Percentiles rank a stretch among this genome's conserved stretches.
Evolutionary conservation across 805 yeast genomes (phyloP).

Genomic region (Starmerella ratchasimensis): DNA sequence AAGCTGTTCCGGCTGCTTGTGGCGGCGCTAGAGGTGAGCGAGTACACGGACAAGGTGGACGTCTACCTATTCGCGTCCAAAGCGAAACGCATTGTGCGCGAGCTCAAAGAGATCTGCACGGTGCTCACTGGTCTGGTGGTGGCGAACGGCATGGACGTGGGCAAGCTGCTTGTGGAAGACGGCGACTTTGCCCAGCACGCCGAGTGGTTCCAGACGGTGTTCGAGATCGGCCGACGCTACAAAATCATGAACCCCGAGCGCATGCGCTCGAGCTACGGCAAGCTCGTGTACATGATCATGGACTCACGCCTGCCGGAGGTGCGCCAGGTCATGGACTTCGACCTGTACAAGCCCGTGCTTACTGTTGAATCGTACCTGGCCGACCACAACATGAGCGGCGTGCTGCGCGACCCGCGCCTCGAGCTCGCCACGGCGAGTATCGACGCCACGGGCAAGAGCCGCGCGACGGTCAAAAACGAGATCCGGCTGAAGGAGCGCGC

Average conservation of each 20-base stretch:
- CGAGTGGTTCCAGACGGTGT: slow-evolving; percentile 55
- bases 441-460: slow-evolving; percentile 41
- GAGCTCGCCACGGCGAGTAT: slow-evolving; percentile 57
- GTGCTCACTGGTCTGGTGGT: slow-evolving; percentile 66
- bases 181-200: slow-evolving; percentile 58
- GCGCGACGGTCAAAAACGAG: slow-evolving; percentile 41
- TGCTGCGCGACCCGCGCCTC: slow-evolving; percentile 47
- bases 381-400: slow-evolving; percentile 27
- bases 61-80: slow-evolving; percentile 53
- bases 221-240: slow-evolving; percentile 69
- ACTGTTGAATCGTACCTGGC: slow-evolving; percentile 42
- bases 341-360: slow-evolving; percentile 54
- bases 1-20: slow-evolving; percentile 52
- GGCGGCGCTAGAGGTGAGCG: slow-evolving; percentile 66
- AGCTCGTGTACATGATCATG: slow-evolving; percentile 72
- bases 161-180: slow-evolving; percentile 44
- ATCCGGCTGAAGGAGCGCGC: slow-evolving; percentile 58
- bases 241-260: slow-evolving; percentile 75
- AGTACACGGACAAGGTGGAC: slow-evolving; percentile 68
- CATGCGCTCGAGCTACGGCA: slow-evolving; percentile 68
- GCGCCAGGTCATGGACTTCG: slow-evolving; percentile 58
- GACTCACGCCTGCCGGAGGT: slow-evolving; percentile 65
- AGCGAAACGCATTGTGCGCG: slow-evolving; percentile 56
- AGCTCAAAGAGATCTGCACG: slow-evolving; percentile 62
- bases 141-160: slow-evolving; percentile 59